phyloP scores from a whole-genome alignment of 257 asterid genomes.

The Echium plantagineum region DNA sequence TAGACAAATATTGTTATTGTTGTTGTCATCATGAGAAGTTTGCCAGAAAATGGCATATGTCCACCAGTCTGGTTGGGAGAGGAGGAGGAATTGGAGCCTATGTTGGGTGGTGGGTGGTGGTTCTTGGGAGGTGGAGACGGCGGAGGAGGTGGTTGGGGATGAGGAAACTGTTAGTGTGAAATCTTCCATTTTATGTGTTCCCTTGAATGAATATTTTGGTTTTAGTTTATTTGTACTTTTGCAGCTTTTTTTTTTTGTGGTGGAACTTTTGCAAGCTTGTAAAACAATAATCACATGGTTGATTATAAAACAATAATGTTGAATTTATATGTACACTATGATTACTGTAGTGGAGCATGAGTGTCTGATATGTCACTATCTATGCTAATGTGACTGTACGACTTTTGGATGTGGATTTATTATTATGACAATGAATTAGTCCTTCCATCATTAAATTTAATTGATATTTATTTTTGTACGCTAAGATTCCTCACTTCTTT shows the following conservation, averaged over 20 bases:
- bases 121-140: neutral
- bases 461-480: too few species aligned
- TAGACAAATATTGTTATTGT: slow-evolving; percentile 3
- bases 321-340: too few species aligned
- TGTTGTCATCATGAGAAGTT: slow-evolving; percentile 6
- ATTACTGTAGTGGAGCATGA: too few species aligned
- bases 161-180: neutral
- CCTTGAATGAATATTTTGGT: neutral
- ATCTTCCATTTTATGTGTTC: neutral
- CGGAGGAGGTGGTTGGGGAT: neutral
- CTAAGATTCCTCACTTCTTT: too few species aligned
- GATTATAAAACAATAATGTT: too few species aligned
- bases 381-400: too few species aligned
- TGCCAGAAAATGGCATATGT: slow-evolving; percentile 26
- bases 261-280: neutral
- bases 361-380: too few species aligned
- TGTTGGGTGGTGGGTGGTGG: slow-evolving; percentile 6
- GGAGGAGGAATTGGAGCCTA: slow-evolving; percentile 15
- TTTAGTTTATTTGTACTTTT: too few species aligned
- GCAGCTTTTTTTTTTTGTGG: neutral
- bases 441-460: too few species aligned
- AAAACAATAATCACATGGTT: neutral
- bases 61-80: slow-evolving; percentile 17
- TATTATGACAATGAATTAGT: too few species aligned
- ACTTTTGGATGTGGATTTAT: too few species aligned